Conservation (phyloP, 768 basidiomycete genomes). For the Naganishia friedmannii region DNA sequence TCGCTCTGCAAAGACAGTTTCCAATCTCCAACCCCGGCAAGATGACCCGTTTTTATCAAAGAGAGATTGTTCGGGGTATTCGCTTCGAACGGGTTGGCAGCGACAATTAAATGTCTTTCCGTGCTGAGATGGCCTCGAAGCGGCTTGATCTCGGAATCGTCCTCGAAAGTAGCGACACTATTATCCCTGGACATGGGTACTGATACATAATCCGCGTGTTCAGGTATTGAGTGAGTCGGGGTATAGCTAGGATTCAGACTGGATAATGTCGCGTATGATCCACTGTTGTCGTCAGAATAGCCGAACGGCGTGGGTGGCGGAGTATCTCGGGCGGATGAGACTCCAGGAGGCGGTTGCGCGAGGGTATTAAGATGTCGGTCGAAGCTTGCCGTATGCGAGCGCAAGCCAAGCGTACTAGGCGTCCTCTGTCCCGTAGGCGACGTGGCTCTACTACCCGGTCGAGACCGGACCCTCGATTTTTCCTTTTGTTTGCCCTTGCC, state of each 20-base stretch:
- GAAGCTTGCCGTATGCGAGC: constrained; percentile 8
- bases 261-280: constrained; percentile 16
- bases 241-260: constrained; percentile 23
- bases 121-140: constrained; percentile 42
- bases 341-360: not conserved
- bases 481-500: constrained; percentile 31
- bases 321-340: not conserved
- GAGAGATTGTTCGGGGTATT: constrained; percentile 32
- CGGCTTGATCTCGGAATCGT: constrained; percentile 27
- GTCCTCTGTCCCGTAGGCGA: constrained; percentile 30
- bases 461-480: constrained; percentile 13
- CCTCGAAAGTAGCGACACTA: constrained; percentile 11
- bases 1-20: constrained; percentile 38
- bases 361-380: constrained; percentile 12
- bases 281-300: constrained; percentile 13
- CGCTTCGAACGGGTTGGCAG: constrained; percentile 39
- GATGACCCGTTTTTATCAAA: constrained; percentile 39
- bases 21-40: constrained; percentile 34
- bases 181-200: constrained; percentile 24
- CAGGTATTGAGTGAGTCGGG: constrained; percentile 9
- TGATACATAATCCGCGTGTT: constrained; percentile 23
- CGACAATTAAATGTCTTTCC: constrained; percentile 39
- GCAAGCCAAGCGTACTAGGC: constrained; percentile 5
- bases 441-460: constrained; percentile 32
- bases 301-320: constrained; percentile 18